phyloP scores from a whole-genome alignment of 345 rosid species.

The Trapa bicornis region DNA sequence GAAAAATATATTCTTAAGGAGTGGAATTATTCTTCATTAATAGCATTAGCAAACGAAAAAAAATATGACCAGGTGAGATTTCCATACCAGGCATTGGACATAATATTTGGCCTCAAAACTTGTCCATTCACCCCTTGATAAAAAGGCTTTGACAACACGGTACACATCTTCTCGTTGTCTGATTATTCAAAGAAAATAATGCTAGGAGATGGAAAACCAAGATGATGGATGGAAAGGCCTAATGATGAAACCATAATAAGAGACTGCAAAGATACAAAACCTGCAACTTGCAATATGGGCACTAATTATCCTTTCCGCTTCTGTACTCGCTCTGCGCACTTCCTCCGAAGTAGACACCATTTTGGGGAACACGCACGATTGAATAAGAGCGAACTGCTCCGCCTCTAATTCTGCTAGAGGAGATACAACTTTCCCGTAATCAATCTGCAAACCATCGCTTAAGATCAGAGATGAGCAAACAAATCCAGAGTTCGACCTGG shows the following conservation, averaged over 20 bases:
- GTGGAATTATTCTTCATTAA: not conserved
- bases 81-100: conserved; percentile 69
- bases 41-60: not conserved
- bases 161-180: conserved; percentile 84
- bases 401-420: conserved; percentile 76
- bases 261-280: conserved; percentile 19
- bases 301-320: conserved; percentile 70
- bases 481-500: not conserved
- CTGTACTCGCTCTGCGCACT: conserved; percentile 65
- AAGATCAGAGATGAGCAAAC: not conserved
- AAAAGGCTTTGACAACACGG: conserved; percentile 49
- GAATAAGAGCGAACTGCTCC: conserved; percentile 51
- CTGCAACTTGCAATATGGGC: conserved; percentile 54
- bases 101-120: conserved; percentile 47
- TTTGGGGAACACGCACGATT: conserved; percentile 66
- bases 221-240: not conserved
- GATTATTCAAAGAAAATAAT: conserved; percentile 11
- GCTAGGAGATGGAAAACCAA: not conserved
- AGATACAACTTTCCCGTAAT: conserved; percentile 52
- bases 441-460: conserved; percentile 35
- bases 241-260: not conserved
- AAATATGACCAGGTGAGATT: conserved; percentile 10
- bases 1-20: not conserved
- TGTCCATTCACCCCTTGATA: conserved; percentile 49
- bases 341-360: conserved; percentile 45